Evolutionary conservation across 2,329 filamentous ascomycete genomes (phyloP).

Genomic region (Chlorencoelia australis): DNA sequence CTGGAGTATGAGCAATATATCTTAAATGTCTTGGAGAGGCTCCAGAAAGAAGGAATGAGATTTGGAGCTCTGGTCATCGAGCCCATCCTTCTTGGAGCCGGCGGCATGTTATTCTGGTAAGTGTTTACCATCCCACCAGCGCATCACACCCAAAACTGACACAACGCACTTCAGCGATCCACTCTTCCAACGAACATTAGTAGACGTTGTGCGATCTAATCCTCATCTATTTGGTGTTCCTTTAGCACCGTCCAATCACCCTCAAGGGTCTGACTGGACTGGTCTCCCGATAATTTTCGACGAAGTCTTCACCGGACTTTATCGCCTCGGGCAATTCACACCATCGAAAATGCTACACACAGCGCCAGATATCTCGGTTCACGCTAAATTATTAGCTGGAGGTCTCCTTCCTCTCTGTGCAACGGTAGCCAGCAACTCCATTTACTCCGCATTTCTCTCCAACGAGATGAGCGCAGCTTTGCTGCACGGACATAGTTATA

Average conservation of each 20-base stretch:
- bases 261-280: constrained; percentile 51
- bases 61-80: constrained; percentile 75
- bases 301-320: constrained; percentile 80
- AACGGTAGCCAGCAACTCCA: constrained; percentile 62
- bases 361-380: constrained; percentile 65
- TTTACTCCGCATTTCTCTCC: constrained; percentile 63
- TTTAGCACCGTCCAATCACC: constrained; percentile 5
- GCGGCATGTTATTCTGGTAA: constrained; percentile 73
- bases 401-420: constrained; percentile 68
- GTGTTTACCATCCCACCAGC: constrained; percentile 23
- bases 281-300: constrained; percentile 75
- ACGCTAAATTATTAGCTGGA: constrained; percentile 77
- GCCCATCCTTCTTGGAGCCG: constrained; percentile 69
- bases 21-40: constrained; percentile 37
- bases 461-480: constrained; percentile 69
- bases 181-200: constrained; percentile 65
- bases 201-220: constrained; percentile 53
- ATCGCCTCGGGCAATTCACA: constrained; percentile 65
- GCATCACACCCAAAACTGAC: not conserved
- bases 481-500: constrained; percentile 80
- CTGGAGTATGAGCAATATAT: constrained; percentile 53
- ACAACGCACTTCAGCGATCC: constrained; percentile 49
- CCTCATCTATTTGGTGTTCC: constrained; percentile 23
- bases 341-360: constrained; percentile 59
- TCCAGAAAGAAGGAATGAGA: constrained; percentile 47